A percentile compares a stretch with the other conserved stretches of the same genome.
phyloP scores from a whole-genome alignment of 768 basidiomycete species.

The Tricholoma furcatifolium region DNA sequence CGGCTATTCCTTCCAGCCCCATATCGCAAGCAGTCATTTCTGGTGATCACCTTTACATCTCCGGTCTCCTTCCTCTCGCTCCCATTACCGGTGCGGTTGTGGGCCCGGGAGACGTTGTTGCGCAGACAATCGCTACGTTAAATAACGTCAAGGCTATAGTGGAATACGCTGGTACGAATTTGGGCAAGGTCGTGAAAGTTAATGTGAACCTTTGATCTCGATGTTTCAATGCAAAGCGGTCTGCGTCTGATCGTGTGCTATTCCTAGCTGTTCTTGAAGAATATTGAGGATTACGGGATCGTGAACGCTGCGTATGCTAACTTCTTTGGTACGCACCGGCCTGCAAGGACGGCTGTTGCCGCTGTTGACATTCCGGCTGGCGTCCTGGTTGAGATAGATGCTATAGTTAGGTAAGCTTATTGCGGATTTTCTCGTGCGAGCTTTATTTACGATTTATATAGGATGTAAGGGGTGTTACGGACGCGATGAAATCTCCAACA shows the following conservation, averaged over 20 bases:
- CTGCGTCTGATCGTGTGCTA: background rate
- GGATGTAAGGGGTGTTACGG: too few species aligned
- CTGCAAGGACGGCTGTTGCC: background rate
- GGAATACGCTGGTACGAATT: conserved; percentile 4
- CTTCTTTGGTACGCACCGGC: conserved; percentile 8
- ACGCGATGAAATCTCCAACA: too few species aligned
- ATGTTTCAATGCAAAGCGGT: too few species aligned
- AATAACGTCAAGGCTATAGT: conserved; percentile 3
- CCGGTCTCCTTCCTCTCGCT: conserved; percentile 10
- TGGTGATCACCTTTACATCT: conserved; percentile 11
- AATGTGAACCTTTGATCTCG: background rate
- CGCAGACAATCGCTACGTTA: conserved; percentile 9
- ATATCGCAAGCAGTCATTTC: conserved; percentile 12
- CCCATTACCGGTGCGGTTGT: conserved; percentile 5
- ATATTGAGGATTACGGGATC: conserved; percentile 6
- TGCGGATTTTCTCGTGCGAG: too few species aligned
- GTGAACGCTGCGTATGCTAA: conserved; percentile 8
- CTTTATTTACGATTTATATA: too few species aligned
- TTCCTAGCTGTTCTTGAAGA: conserved; percentile 8
- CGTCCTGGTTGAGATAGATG: conserved; percentile 4
- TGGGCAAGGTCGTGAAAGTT: conserved; percentile 14
- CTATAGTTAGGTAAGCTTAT: background rate
- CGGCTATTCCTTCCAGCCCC: conserved; percentile 7
- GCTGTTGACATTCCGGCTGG: background rate
- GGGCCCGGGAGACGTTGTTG: conserved; percentile 3